Evolutionary conservation across 1,284 basidiomycete genomes (phyloP).

Genomic region (Irpex sp.): DNA sequence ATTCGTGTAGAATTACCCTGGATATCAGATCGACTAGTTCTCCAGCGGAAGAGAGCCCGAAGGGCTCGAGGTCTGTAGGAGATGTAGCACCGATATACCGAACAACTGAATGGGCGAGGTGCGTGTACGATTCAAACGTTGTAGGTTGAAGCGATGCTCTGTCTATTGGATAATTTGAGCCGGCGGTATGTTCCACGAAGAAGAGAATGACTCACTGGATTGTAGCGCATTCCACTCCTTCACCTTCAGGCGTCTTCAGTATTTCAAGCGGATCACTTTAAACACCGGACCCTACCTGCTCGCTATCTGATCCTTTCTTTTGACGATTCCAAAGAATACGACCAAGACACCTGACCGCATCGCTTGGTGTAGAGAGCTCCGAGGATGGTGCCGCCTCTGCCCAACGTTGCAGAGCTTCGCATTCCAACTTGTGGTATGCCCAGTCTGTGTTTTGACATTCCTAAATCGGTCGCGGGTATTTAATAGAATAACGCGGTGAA

Average conservation of each 20-base stretch:
- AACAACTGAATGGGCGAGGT: slow-evolving; percentile 68
- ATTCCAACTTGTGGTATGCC: slow-evolving; percentile 75
- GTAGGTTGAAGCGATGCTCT: slow-evolving; percentile 45
- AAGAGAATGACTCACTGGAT: slow-evolving; percentile 55
- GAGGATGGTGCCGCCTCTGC: slow-evolving; percentile 42
- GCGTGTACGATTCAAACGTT: slow-evolving; percentile 53
- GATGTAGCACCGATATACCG: slow-evolving; percentile 60
- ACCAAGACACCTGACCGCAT: slow-evolving; percentile 74
- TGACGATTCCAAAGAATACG: slow-evolving; percentile 69
- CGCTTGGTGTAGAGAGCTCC: slow-evolving; percentile 55
- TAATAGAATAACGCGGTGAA: background rate
- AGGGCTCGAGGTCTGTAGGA: slow-evolving; percentile 53
- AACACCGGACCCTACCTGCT: slow-evolving; percentile 49
- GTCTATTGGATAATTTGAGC: slow-evolving; percentile 31
- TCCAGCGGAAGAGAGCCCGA: slow-evolving; percentile 50
- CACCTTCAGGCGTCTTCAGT: slow-evolving; percentile 38
- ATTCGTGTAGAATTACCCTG: slow-evolving; percentile 40
- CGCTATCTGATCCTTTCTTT: slow-evolving; percentile 48
- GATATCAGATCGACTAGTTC: slow-evolving; percentile 72
- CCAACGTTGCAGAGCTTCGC: slow-evolving; percentile 63
- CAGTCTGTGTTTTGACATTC: slow-evolving; percentile 79
- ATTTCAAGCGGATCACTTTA: slow-evolving; percentile 1
- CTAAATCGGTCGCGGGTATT: slow-evolving; percentile 33
- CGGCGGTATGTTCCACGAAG: background rate
- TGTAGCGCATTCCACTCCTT: slow-evolving; percentile 68